Percentiles rank a stretch among this genome's conserved stretches.
phyloP scores from a whole-genome alignment of 1,139 yeast species.

The Candida tetrigidarum region DNA sequence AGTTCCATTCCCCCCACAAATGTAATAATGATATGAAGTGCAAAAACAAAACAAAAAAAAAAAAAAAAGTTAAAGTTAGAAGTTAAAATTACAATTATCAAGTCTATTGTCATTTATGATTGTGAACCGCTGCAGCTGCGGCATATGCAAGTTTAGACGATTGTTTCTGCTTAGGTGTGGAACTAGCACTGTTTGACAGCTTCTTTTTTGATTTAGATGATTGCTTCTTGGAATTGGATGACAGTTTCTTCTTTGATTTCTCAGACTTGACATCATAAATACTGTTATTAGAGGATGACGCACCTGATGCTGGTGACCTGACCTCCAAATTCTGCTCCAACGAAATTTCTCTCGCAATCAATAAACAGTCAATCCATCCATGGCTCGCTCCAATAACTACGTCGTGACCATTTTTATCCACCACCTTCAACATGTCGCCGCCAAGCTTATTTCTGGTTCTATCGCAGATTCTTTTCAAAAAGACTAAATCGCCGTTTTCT shows the following conservation, averaged over 20 bases:
- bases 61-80: neutral
- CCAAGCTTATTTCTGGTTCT: constrained; percentile 25
- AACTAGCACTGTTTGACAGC: neutral
- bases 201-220: constrained; percentile 6
- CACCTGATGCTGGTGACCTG: constrained; percentile 1
- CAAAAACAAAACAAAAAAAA: neutral
- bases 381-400: constrained; percentile 40
- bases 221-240: constrained; percentile 8
- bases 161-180: constrained; percentile 17
- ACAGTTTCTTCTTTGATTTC: constrained; percentile 13
- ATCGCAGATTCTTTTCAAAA: constrained; percentile 48
- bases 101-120: constrained; percentile 5
- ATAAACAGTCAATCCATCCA: constrained; percentile 53
- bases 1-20: neutral
- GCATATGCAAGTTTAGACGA: constrained; percentile 47
- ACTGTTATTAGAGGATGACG: constrained; percentile 13
- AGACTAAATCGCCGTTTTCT: constrained; percentile 60
- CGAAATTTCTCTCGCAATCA: constrained; percentile 43
- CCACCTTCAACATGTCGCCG: constrained; percentile 41
- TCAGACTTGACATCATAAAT: constrained; percentile 4
- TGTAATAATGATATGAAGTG: too few species aligned
- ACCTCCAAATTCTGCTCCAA: constrained; percentile 3
- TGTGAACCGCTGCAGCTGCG: constrained; percentile 51
- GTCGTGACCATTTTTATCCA: constrained; percentile 35
- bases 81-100: neutral